Percentiles rank a stretch among this genome's conserved stretches.
Conservation (phyloP, 2,329 filamentous ascomycete species). For the Aureobasidium mangrovei region DNA sequence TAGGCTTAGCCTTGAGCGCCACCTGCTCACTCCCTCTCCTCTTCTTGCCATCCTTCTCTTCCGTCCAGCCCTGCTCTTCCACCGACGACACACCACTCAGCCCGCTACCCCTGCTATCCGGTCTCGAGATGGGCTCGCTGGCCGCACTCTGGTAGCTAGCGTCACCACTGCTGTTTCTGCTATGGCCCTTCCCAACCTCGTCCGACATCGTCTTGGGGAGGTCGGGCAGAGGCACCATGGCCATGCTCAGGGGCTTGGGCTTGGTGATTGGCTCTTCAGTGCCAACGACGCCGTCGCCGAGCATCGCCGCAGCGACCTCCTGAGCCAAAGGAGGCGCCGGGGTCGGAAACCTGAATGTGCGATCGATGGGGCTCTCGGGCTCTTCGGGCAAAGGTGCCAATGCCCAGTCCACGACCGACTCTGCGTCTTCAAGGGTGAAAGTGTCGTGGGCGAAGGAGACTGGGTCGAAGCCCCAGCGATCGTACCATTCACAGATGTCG, state of each 20-base stretch:
- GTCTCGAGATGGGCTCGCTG: conserved; percentile 9
- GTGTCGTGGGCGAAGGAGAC: neutral
- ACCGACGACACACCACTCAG: conserved; percentile 8
- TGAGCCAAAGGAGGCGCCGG: neutral
- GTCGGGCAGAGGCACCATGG: neutral
- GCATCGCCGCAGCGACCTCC: conserved; percentile 1
- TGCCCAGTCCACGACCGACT: neutral
- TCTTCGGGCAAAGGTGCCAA: neutral
- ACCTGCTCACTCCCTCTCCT: neutral
- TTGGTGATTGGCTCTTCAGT: neutral
- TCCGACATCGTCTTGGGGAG: neutral
- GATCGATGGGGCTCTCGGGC: conserved; percentile 5
- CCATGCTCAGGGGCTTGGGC: neutral
- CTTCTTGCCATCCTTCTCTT: neutral
- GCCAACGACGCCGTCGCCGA: neutral
- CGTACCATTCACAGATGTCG: conserved; percentile 35
- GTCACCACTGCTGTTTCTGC: conserved; percentile 16
- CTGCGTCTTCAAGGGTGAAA: neutral
- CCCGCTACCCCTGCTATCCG: conserved; percentile 14
- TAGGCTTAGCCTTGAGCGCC: neutral
- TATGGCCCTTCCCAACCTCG: conserved; percentile 15
- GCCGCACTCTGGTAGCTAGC: conserved; percentile 14
- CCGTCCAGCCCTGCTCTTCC: conserved; percentile 9
- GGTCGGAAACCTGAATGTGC: neutral
- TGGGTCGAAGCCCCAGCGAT: conserved; percentile 29